Evolutionary conservation across 768 basidiomycete species (phyloP).

Genomic region (Auricularia sp.): DNA sequence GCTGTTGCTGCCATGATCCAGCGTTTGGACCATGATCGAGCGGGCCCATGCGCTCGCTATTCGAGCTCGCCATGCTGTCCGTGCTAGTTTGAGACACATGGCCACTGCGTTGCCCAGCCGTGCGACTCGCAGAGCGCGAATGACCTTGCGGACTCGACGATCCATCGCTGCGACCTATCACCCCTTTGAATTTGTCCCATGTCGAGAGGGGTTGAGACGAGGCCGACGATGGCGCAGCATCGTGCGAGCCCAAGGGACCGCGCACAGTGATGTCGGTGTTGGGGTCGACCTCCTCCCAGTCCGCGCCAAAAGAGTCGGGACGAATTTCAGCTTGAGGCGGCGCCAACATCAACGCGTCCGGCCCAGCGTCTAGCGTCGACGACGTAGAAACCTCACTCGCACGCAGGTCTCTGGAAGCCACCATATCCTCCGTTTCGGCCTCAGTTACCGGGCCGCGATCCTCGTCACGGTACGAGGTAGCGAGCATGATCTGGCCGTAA

Average conservation of each 20-base stretch:
- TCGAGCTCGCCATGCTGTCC: neutral
- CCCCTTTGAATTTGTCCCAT: neutral
- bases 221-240: neutral
- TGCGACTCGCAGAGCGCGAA: neutral
- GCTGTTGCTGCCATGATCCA: constrained; percentile 30
- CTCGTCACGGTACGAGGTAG: neutral
- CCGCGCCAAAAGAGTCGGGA: neutral
- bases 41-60: neutral
- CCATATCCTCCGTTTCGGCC: neutral
- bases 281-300: neutral
- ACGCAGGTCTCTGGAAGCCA: neutral
- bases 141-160: neutral
- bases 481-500: neutral
- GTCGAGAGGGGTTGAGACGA: neutral
- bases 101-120: neutral
- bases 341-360: constrained; percentile 4
- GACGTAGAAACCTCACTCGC: constrained; percentile 1
- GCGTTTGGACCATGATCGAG: neutral
- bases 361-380: neutral
- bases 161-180: neutral
- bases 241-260: neutral
- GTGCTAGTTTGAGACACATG: neutral
- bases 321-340: neutral
- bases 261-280: neutral
- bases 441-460: neutral